Percentiles rank a stretch among this genome's conserved stretches.
These are phyloP conservation scores for Rhizopogon vesiculosus DNA, from an alignment of 768 basidiomycete genomes.

Conservation along the genomic window DNA sequence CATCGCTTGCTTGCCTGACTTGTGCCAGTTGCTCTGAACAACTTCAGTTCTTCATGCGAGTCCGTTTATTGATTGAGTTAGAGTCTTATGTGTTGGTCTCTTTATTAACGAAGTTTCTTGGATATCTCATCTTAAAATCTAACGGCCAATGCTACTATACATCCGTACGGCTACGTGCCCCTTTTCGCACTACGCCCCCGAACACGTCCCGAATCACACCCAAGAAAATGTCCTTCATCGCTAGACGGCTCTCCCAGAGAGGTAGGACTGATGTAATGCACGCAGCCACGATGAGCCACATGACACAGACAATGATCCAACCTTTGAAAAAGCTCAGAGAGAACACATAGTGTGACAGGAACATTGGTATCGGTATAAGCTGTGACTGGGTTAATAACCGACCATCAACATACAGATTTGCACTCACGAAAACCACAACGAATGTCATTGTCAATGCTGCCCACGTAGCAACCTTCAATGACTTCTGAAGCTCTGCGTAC, in stretches of 20 bases:
- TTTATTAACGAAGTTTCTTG: too few species aligned
- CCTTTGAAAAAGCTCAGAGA: conserved; percentile 12
- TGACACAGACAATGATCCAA: conserved; percentile 12
- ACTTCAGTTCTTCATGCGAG: neutral
- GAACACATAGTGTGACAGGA: conserved; percentile 13
- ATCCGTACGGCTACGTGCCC: neutral
- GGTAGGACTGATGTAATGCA: conserved; percentile 11
- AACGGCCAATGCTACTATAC: neutral
- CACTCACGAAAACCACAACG: conserved; percentile 10
- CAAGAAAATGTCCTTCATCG: conserved; percentile 7
- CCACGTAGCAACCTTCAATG: conserved; percentile 12
- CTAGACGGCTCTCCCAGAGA: conserved; percentile 13
- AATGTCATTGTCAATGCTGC: conserved; percentile 9
- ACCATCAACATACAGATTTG: neutral
- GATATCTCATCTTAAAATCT: neutral
- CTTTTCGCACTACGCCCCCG: neutral
- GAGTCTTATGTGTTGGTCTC: too few species aligned
- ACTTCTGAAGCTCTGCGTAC: conserved; percentile 6
- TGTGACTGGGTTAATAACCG: neutral
- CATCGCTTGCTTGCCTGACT: neutral
- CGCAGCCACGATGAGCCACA: conserved; percentile 15
- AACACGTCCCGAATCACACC: conserved; percentile 7
- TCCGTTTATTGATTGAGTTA: too few species aligned
- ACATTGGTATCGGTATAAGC: conserved; percentile 15
- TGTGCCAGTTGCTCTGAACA: neutral